These are phyloP conservation scores for Bryum argenteum DNA, from an alignment of 225 moss, liverwort and hornwort species.

Conservation along the genomic window DNA sequence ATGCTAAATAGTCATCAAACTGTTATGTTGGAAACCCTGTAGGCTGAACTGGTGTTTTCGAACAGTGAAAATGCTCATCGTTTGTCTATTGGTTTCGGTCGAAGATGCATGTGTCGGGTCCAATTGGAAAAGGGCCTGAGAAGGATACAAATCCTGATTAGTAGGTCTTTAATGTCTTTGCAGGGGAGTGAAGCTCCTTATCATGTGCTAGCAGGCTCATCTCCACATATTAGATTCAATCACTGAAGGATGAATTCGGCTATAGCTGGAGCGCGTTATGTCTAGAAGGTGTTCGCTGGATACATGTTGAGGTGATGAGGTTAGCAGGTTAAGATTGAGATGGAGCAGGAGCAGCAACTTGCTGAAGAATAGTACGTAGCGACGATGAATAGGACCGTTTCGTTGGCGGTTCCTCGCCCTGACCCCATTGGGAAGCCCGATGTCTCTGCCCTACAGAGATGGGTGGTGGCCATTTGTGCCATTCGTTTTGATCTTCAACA, in stretches of 20 bases:
- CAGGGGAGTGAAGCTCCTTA: conserved; percentile 23
- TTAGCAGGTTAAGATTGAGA: conserved; percentile 43
- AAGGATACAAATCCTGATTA: conserved; percentile 13
- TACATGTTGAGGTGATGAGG: conserved; percentile 27
- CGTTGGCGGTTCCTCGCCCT: conserved; percentile 64
- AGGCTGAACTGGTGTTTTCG: not conserved
- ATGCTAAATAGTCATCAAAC: conserved; percentile 2
- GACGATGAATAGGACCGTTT: conserved; percentile 78
- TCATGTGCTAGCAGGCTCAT: conserved; percentile 20
- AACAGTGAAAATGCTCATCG: conserved; percentile 16
- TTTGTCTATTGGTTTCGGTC: conserved; percentile 1
- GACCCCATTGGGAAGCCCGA: conserved; percentile 72
- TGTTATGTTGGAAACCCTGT: not conserved
- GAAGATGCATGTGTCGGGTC: not conserved
- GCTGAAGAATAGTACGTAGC: conserved; percentile 39
- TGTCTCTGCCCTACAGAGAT: conserved; percentile 74
- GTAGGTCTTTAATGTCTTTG: conserved; percentile 19
- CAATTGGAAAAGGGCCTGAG: not conserved
- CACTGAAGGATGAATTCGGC: conserved; percentile 15
- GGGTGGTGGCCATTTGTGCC: conserved; percentile 92
- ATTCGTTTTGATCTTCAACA: conserved; percentile 99
- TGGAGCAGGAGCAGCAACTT: conserved; percentile 39
- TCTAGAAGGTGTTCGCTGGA: conserved; percentile 19
- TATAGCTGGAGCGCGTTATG: conserved; percentile 14
- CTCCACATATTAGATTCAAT: conserved; percentile 1